Percentiles rank a stretch among this genome's conserved stretches.
phyloP scores from a whole-genome alignment of 495 filamentous ascomycete species.

The Tuber umbilicatum region DNA sequence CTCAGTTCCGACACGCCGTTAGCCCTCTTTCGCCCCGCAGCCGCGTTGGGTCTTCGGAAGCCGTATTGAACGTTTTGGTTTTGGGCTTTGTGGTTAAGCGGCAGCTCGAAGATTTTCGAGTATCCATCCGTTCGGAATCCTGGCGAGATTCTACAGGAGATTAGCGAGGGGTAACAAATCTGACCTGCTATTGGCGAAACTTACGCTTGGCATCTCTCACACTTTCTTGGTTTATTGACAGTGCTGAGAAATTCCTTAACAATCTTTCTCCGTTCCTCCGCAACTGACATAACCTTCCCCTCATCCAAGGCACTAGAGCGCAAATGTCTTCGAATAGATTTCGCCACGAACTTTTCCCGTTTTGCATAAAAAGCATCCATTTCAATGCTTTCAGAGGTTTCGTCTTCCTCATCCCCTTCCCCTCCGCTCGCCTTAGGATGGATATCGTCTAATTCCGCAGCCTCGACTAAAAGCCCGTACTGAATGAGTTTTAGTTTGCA shows the following conservation, averaged over 20 bases:
- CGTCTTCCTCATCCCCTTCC: slow-evolving; percentile 46
- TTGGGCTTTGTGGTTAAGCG: slow-evolving; percentile 61
- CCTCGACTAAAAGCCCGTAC: slow-evolving; percentile 71
- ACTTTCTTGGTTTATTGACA: slow-evolving; percentile 59
- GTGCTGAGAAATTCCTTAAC: slow-evolving; percentile 72
- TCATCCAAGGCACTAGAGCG: slow-evolving; percentile 51
- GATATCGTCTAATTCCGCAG: slow-evolving; percentile 59
- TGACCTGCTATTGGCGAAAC: slow-evolving; percentile 23
- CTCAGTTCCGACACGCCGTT: slow-evolving; percentile 2
- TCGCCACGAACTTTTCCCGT: slow-evolving; percentile 64
- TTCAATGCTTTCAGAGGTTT: slow-evolving; percentile 28
- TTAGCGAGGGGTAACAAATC: slow-evolving; percentile 26
- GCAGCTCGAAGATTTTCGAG: slow-evolving; percentile 87
- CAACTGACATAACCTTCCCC: slow-evolving; percentile 72
- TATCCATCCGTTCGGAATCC: slow-evolving; percentile 75
- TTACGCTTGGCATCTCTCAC: slow-evolving; percentile 65
- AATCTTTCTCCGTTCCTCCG: slow-evolving; percentile 63
- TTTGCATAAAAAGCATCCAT: slow-evolving; percentile 58
- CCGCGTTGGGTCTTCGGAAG: slow-evolving; percentile 31
- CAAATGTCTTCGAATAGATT: slow-evolving; percentile 53
- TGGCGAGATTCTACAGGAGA: slow-evolving; percentile 57
- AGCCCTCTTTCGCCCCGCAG: slow-evolving; percentile 25
- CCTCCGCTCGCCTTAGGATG: slow-evolving; percentile 40
- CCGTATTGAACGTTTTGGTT: slow-evolving; percentile 59
- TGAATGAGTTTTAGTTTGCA: slow-evolving; percentile 86